Evolutionary conservation across 164 flowering plant genomes (phyloP), one percentile per base, ranked within the genome.

Genomic region (Vitis vinifera): DNA sequence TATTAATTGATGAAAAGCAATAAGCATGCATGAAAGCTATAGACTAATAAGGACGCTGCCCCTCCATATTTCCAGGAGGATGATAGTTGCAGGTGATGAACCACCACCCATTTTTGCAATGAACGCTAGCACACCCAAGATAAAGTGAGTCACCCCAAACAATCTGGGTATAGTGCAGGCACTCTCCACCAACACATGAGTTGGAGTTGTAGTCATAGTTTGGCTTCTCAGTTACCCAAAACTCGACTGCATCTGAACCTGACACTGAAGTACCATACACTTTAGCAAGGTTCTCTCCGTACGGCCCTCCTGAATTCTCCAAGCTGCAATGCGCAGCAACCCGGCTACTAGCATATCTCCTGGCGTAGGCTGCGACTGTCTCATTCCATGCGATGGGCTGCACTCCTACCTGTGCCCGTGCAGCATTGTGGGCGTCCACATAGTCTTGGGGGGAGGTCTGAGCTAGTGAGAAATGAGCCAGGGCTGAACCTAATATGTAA

Each of bases 141-240:
- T 62, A 59, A 7, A 56, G 17, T 3, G 85, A 51, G 48, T 73
- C 56, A 11, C 71, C 63, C 87, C 89, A 81, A 3, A 81, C 79
- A 4, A 86, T 57, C 58, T 80, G 89, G 0, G 86, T 86, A 59
- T 84, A 86, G 58, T 84, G 91, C 71, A 69, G 37, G 69, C 91
- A 84, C n/a, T 72, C 75, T 10, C 69, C 57, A 0, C 76, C 80
- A 3, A 67, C 62, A 50, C 85, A 81, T 0, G 76, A 55, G 55
- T 81, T 78, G 2, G 81, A 68, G 2, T 10, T n/a, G 66, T 78
- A 49, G 64, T 78, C 56, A 44, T 81, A 81, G 63, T 76, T 4
- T 6, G 66, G 53, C 77, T 69, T 71, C 72, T 79, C 84, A 3
- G 12, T 14, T 0, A 73, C 60, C 84, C 84, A 81, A 67, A 73